Percentiles rank a stretch among this genome's conserved stretches.
phyloP scores from a whole-genome alignment of 1,139 yeast species.

The Sugiyamaella grinbergsii region DNA sequence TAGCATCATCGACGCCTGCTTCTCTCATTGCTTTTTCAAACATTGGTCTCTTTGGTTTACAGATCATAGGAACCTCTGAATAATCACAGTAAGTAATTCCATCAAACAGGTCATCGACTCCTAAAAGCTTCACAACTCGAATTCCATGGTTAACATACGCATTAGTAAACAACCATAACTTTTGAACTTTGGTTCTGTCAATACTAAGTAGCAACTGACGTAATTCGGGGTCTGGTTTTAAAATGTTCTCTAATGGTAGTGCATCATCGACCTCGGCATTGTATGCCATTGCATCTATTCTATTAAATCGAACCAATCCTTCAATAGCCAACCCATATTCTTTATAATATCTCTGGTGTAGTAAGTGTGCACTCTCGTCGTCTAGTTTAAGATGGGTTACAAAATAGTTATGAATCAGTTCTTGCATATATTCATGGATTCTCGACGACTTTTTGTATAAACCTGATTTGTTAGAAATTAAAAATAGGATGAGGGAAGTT shows the following conservation, averaged over 20 bases:
- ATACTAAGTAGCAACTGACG: slow-evolving; percentile 42
- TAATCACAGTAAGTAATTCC: slow-evolving; percentile 95
- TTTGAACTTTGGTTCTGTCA: slow-evolving; percentile 51
- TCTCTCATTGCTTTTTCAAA: slow-evolving; percentile 59
- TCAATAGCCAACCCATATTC: slow-evolving; percentile 92
- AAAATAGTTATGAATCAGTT: slow-evolving; percentile 79
- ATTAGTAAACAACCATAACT: slow-evolving; percentile 88
- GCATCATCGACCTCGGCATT: slow-evolving; percentile 90
- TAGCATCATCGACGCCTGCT: slow-evolving; percentile 57
- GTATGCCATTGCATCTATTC: slow-evolving; percentile 85
- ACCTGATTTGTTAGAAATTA: slow-evolving; percentile 30
- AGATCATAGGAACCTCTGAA: slow-evolving; percentile 61
- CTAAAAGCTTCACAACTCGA: slow-evolving; percentile 70
- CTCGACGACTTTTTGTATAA: slow-evolving; percentile 71
- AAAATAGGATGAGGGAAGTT: too few relatives aligned
- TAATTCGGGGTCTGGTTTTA: slow-evolving; percentile 54
- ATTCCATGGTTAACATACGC: slow-evolving; percentile 90
- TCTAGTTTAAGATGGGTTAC: slow-evolving; percentile 59
- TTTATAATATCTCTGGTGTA: slow-evolving; percentile 75
- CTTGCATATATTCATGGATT: slow-evolving; percentile 87
- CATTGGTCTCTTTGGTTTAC: slow-evolving; percentile 79
- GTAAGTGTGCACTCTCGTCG: slow-evolving; percentile 72
- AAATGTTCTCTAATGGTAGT: slow-evolving; percentile 74
- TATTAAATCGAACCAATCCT: slow-evolving; percentile 81
- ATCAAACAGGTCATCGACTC: slow-evolving; percentile 86